Conservation (phyloP, 2,329 filamentous ascomycete species). For the Apiospora hydei region DNA sequence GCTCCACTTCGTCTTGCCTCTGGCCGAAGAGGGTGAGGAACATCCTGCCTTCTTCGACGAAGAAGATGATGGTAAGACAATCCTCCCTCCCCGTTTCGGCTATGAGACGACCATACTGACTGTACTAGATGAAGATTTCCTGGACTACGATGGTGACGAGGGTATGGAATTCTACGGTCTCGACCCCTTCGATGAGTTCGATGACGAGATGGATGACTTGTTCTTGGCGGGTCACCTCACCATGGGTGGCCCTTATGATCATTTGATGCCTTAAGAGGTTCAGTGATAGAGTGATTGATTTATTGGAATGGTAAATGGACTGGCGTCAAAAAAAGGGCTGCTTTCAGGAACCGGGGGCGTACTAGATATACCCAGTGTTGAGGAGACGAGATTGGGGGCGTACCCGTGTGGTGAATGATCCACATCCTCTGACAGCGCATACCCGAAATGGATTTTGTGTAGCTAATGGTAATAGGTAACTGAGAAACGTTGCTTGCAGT, state of each 20-base stretch:
- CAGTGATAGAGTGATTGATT: background rate
- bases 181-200: background rate
- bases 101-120: background rate
- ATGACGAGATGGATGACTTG: background rate
- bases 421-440: background rate
- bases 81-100: background rate
- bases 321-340: background rate
- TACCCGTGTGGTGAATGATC: background rate
- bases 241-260: background rate
- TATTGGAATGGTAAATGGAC: background rate
- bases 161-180: conserved; percentile 1
- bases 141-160: background rate
- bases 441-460: background rate
- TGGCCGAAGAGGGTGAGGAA: conserved; percentile 13
- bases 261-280: background rate
- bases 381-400: background rate
- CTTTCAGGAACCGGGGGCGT: background rate
- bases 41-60: conserved; percentile 9
- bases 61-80: conserved; percentile 16
- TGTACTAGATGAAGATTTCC: conserved; percentile 2
- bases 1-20: conserved; percentile 4
- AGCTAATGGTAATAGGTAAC: background rate
- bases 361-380: background rate
- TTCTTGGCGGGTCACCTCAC: background rate
- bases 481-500: background rate